A percentile compares a stretch with the other conserved stretches of the same genome.
Conservation (phyloP, 495 filamentous ascomycete genomes). For the Neurospora sp. region DNA sequence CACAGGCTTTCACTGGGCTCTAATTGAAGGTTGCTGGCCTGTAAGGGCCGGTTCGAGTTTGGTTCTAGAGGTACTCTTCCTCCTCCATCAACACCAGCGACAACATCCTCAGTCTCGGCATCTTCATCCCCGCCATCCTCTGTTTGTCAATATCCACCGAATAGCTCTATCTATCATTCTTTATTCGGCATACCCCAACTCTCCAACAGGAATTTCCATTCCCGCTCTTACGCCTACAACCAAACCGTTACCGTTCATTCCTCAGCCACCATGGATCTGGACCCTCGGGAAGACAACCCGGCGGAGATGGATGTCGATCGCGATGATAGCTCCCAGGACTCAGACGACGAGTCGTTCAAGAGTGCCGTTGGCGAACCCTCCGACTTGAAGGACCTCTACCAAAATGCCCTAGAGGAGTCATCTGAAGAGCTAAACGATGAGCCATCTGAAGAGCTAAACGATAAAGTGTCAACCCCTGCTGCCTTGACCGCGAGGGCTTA, state of each 20-base stretch:
- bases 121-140: neutral
- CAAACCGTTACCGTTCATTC: neutral
- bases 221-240: neutral
- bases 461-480: slow-evolving; percentile 5
- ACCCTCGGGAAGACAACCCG: neutral
- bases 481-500: slow-evolving; percentile 54
- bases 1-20: neutral
- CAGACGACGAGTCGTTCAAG: slow-evolving; percentile 1
- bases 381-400: neutral
- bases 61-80: neutral
- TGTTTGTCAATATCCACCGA: neutral
- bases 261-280: neutral
- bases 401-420: neutral
- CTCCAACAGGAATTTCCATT: neutral
- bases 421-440: slow-evolving; percentile 3
- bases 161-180: neutral
- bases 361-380: neutral
- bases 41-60: neutral
- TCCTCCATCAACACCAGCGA: neutral
- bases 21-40: neutral
- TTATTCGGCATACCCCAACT: neutral
- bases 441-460: neutral
- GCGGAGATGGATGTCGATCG: neutral
- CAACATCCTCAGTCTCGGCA: neutral
- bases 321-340: slow-evolving; percentile 6